Evolutionary conservation across 306 rosid genomes (phyloP), one percentile per base, ranked within the genome.

Genomic region (Macrotyloma uniflorum): DNA sequence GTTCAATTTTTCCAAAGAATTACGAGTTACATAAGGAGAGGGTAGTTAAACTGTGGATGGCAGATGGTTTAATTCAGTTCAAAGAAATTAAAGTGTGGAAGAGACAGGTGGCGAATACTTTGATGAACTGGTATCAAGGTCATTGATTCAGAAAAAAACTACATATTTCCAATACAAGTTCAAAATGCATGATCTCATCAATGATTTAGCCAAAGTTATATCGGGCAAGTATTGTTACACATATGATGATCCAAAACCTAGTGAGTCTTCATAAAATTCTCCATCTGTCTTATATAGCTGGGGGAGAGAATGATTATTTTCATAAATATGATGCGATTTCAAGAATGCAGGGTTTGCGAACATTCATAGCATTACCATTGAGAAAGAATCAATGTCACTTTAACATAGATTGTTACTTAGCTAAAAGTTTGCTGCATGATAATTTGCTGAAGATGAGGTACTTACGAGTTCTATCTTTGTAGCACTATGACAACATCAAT

Each of bases 161-260:
- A 0, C 3, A 10, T 53, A 20, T 20, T 53, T 2, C 30, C 30
- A 1, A 6, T 8, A 4, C 1, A 0, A 2, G 20, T 82, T 77
- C 70, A 18, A 24, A 32, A 78, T 85, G 85, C 87, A 85, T 64
- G 81, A 63, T 57, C 84, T 80, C 26, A 54, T 80, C 6, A 63
- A 80, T 43, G 38, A 67, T 67, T 67, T 43, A 67, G 55, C 72
- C 8, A 67, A 12, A 12, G n/a, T 32, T 67, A 38, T 23, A 42
- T 43, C 23, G 42, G 68, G 45, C 8, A 35, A 38, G 68, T 32
- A 32, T 32, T 19, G 85, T 76, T 40, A 30, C 72, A 18, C 86
- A 70, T 9, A 5, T 9, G 62, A 18, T 12, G 35, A 64, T 8
- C 57, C 63, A 57, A 32, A 33, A 61, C 13, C 3, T 23, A 23